Conservation (phyloP, 306 rosid genomes). For the Cucurbita moschata region DNA sequence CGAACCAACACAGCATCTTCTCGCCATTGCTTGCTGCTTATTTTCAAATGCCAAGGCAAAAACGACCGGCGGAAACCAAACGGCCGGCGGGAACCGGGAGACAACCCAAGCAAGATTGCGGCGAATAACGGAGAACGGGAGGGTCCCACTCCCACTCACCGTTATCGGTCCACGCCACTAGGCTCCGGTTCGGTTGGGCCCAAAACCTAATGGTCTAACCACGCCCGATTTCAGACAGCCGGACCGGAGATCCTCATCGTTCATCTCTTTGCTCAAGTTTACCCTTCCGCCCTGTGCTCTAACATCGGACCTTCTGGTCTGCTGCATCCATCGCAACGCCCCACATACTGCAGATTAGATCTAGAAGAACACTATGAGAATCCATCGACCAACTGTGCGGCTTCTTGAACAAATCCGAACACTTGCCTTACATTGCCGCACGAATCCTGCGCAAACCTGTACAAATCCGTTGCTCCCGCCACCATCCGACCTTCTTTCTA, state of each 20-base stretch:
- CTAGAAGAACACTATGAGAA: background rate
- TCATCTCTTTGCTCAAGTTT: background rate
- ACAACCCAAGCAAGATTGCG: constrained; percentile 42
- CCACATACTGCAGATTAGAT: background rate
- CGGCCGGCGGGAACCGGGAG: constrained; percentile 29
- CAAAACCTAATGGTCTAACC: background rate
- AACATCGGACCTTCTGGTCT: background rate
- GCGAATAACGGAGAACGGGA: constrained; percentile 8
- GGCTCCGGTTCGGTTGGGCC: background rate
- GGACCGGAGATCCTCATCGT: background rate
- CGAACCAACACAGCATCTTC: no score
- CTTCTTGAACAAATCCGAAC: constrained; percentile 1
- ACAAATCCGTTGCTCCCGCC: background rate
- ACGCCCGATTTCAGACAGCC: background rate
- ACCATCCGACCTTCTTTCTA: background rate
- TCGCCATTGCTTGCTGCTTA: no score
- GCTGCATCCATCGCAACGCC: no score
- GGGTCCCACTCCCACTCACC: no score
- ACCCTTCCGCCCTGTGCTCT: background rate
- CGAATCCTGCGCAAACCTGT: background rate
- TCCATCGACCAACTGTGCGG: background rate
- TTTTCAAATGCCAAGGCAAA: no score
- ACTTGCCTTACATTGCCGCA: background rate
- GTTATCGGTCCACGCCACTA: no score
- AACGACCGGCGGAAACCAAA: constrained; percentile 18